These are phyloP conservation scores for Mediolabrus comicus DNA, from an alignment of 108 stramenopile species.

Conservation along the genomic window DNA sequence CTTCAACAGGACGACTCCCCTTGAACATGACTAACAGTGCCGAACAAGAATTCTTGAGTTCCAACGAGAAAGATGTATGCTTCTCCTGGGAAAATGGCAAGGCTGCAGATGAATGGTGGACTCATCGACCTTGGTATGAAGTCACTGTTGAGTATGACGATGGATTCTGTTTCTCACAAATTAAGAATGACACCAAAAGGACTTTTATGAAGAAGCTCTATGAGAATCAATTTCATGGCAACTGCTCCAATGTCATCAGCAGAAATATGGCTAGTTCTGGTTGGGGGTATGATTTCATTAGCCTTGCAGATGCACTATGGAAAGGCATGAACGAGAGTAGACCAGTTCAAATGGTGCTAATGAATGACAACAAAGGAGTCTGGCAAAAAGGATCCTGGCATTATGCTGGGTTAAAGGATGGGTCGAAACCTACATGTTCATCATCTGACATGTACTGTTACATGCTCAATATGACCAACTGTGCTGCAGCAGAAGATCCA, in stretches of 20 bases:
- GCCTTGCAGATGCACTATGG: background rate
- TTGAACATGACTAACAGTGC: too few relatives aligned
- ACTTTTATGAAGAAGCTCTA: background rate
- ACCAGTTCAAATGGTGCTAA: background rate
- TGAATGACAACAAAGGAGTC: background rate
- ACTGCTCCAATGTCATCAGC: conserved; percentile 5
- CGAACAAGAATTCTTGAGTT: too few relatives aligned
- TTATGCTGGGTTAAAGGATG: conserved; percentile 20
- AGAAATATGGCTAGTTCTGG: background rate
- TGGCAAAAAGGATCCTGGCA: background rate
- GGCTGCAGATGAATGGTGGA: background rate
- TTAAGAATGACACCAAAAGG: background rate
- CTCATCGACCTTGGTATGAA: background rate
- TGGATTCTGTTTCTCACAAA: background rate
- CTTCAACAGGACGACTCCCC: too few relatives aligned
- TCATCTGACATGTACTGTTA: conserved; percentile 12
- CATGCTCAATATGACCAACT: conserved; percentile 14
- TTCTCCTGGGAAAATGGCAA: background rate
- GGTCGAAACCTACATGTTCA: conserved; percentile 3
- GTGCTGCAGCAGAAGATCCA: background rate
- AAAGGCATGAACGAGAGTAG: background rate
- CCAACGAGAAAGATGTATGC: background rate
- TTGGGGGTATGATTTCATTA: background rate
- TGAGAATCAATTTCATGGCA: background rate
- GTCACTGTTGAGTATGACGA: background rate